These are phyloP conservation scores for Pseudogymnoascus sp. DNA, from an alignment of 2,329 filamentous ascomycete species.

Conservation along the genomic window DNA sequence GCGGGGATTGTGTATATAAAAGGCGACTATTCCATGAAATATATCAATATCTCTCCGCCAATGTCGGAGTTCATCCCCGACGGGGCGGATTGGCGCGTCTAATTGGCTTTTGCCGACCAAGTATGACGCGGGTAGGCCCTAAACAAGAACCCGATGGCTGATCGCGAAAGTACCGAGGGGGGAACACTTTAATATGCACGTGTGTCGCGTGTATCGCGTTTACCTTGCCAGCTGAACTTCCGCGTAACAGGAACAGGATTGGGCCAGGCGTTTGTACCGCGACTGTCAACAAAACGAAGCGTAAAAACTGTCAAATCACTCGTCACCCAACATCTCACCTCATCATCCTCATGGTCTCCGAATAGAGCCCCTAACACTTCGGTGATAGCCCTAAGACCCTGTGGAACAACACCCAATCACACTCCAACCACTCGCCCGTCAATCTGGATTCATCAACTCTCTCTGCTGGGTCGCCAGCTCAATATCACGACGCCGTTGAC, in stretches of 20 bases:
- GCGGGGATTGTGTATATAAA: background rate
- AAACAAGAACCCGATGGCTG: slow-evolving; percentile 2
- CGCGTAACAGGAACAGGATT: slow-evolving; percentile 9
- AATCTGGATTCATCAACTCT: slow-evolving; percentile 49
- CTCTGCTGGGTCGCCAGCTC: slow-evolving; percentile 44
- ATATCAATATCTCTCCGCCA: slow-evolving; percentile 6
- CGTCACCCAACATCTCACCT: slow-evolving; percentile 2
- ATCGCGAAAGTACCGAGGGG: slow-evolving; percentile 6
- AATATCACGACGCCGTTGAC: slow-evolving; percentile 47
- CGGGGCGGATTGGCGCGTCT: slow-evolving; percentile 3
- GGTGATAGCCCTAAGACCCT: slow-evolving; percentile 3
- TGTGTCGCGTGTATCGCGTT: slow-evolving; percentile 10
- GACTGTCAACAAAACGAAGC: slow-evolving; percentile 4
- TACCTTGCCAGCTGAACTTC: slow-evolving; percentile 10
- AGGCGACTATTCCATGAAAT: background rate
- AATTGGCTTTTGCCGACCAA: slow-evolving; percentile 8
- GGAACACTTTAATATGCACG: slow-evolving; percentile 8
- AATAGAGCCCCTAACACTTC: slow-evolving; percentile 8
- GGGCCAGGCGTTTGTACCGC: slow-evolving; percentile 8
- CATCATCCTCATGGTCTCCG: slow-evolving; percentile 8
- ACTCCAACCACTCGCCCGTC: slow-evolving; percentile 19
- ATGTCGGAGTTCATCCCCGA: slow-evolving; percentile 9
- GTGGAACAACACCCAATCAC: slow-evolving; percentile 5
- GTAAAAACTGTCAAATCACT: background rate
- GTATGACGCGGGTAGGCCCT: slow-evolving; percentile 8